Percentiles rank a stretch among this genome's conserved stretches.
These are phyloP conservation scores for Malassezia vespertilionis DNA, from an alignment of 1,284 basidiomycete genomes.

Conservation along the genomic window DNA sequence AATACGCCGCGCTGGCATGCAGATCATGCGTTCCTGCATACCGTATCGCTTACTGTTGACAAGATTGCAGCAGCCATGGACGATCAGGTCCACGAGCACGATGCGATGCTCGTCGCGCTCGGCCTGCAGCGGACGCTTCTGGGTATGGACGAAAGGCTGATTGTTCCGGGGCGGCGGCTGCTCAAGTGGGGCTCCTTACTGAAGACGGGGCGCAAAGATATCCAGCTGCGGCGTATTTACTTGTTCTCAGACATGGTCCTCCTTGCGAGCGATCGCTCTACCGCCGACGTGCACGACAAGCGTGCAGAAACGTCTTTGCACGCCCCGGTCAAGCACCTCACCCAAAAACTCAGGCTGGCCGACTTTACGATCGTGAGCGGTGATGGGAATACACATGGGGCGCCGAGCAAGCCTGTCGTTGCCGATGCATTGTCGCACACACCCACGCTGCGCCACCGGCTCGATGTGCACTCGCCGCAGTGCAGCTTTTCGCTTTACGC, in stretches of 20 bases:
- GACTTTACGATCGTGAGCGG: slow-evolving; percentile 42
- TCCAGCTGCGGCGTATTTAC: slow-evolving; percentile 43
- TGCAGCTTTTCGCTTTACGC: slow-evolving; percentile 46
- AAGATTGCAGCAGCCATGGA: slow-evolving; percentile 40
- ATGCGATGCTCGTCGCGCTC: slow-evolving; percentile 41
- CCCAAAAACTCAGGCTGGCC: slow-evolving; percentile 36
- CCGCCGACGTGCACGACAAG: slow-evolving; percentile 51
- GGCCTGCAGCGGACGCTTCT: slow-evolving; percentile 35
- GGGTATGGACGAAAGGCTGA: slow-evolving; percentile 35
- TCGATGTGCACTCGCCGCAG: slow-evolving; percentile 44
- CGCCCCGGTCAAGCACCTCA: slow-evolving; percentile 29
- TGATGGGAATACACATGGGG: slow-evolving; percentile 21
- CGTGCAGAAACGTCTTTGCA: slow-evolving; percentile 4
- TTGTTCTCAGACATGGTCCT: slow-evolving; percentile 45
- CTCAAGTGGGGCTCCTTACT: slow-evolving; percentile 36
- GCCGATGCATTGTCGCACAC: background rate
- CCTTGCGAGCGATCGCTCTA: slow-evolving; percentile 48
- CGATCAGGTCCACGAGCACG: slow-evolving; percentile 44
- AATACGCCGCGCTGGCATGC: slow-evolving; percentile 32
- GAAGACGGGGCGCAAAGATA: slow-evolving; percentile 42
- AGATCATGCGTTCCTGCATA: slow-evolving; percentile 26
- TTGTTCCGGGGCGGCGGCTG: slow-evolving; percentile 37
- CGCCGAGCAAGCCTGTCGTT: slow-evolving; percentile 7
- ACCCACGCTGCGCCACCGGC: slow-evolving; percentile 24
- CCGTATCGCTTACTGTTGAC: slow-evolving; percentile 32